These are phyloP conservation scores for Pontederia crassipes DNA, from an alignment of 176 grass and related monocot genomes.

Conservation along the genomic window DNA sequence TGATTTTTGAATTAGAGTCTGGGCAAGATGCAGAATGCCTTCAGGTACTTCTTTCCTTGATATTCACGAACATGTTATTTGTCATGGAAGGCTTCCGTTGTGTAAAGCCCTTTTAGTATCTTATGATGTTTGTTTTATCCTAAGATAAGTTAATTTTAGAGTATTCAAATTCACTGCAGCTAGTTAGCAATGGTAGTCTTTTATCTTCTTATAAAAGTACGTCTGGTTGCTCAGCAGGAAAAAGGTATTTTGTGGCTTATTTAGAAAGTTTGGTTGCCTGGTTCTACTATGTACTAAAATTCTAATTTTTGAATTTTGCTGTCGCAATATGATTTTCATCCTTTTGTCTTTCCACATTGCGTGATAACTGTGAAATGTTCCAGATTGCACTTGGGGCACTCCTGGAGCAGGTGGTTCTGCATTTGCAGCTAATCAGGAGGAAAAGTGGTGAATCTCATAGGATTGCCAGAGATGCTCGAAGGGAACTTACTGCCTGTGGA, in stretches of 20 bases:
- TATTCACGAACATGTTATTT: background rate
- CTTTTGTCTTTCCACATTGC: background rate
- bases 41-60: slow-evolving; percentile 36
- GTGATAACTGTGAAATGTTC: slow-evolving; percentile 12
- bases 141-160: no score
- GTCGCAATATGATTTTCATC: background rate
- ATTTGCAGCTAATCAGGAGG: slow-evolving; percentile 33
- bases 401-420: slow-evolving; percentile 66
- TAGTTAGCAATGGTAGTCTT: no score
- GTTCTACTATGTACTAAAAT: no score
- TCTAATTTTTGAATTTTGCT: background rate
- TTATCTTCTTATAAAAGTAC: no score
- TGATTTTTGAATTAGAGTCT: slow-evolving; percentile 66
- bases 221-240: no score
- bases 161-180: no score
- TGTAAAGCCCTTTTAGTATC: no score
- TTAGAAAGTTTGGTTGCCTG: no score
- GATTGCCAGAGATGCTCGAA: slow-evolving; percentile 30
- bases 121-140: no score
- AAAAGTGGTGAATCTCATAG: slow-evolving; percentile 42
- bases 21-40: slow-evolving; percentile 41
- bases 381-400: slow-evolving; percentile 64
- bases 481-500: slow-evolving; percentile 38
- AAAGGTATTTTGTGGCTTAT: no score
- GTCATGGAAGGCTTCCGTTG: no score